Conservation (phyloP, 2,329 filamentous ascomycete species). For the Calonectria multiphialidica region DNA sequence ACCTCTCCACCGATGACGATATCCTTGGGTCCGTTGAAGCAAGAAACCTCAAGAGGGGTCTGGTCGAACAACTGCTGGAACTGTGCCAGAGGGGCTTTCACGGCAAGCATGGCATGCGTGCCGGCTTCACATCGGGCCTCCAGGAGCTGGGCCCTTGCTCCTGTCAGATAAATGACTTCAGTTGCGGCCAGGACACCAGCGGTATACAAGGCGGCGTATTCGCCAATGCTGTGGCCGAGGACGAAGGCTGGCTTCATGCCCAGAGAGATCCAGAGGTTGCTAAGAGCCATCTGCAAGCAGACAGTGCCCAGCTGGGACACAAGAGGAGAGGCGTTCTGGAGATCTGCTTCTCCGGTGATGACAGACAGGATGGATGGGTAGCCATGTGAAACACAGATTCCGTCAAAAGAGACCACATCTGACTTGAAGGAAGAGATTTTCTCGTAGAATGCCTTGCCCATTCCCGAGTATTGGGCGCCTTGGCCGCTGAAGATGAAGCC, state of each 20-base stretch:
- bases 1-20: conserved; percentile 57
- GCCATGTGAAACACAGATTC: conserved; percentile 36
- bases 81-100: conserved; percentile 30
- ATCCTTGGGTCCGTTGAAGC: conserved; percentile 72
- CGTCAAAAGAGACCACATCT: conserved; percentile 48
- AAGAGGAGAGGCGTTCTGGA: conserved; percentile 26
- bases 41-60: conserved; percentile 57
- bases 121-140: conserved; percentile 62
- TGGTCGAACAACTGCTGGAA: conserved; percentile 8
- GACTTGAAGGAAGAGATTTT: conserved; percentile 18
- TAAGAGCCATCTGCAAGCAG: conserved; percentile 56
- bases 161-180: conserved; percentile 73
- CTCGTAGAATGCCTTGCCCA: conserved; percentile 33
- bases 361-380: conserved; percentile 55
- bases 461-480: conserved; percentile 47
- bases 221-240: conserved; percentile 58
- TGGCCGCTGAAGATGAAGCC: conserved; percentile 60
- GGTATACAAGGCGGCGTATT: conserved; percentile 62
- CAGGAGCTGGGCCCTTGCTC: conserved; percentile 67
- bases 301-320: conserved; percentile 52
- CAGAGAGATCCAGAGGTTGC: conserved; percentile 33
- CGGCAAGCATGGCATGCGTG: conserved; percentile 48
- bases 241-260: conserved; percentile 57
- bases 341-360: conserved; percentile 50
- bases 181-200: conserved; percentile 72